Evolutionary conservation across 73 alveolate genomes (phyloP).

Genomic region (Effrenium voratum): DNA sequence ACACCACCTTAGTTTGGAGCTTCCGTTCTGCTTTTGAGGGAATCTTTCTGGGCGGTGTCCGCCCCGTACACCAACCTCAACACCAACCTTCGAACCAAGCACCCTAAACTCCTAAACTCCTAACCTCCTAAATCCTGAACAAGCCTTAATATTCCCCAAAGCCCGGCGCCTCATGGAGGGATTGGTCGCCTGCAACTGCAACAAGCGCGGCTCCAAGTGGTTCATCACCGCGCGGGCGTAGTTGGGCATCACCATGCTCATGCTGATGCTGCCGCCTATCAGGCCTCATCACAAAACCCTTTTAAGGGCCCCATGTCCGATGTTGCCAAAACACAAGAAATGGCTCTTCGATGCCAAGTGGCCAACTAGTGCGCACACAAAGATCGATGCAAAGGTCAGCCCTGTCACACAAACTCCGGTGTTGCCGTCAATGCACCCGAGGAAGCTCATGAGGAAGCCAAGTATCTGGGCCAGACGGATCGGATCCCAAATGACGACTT

Average conservation of each 20-base stretch:
- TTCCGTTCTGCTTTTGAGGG: too few relatives aligned
- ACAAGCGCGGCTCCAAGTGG: constrained; percentile 17
- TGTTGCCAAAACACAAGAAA: background rate
- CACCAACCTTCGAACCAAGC: background rate
- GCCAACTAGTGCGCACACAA: constrained; percentile 14
- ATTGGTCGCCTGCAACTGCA: constrained; percentile 18
- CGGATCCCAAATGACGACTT: too few relatives aligned
- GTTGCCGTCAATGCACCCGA: constrained; percentile 37
- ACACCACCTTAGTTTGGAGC: too few relatives aligned
- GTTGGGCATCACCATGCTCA: background rate
- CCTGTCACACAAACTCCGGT: constrained; percentile 56
- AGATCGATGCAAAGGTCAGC: constrained; percentile 38
- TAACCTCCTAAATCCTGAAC: background rate
- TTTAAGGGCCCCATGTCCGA: background rate
- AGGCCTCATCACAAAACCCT: background rate
- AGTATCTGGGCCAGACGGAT: too few relatives aligned
- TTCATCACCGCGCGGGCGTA: constrained; percentile 16
- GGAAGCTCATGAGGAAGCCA: constrained; percentile 71
- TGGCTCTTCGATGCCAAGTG: background rate
- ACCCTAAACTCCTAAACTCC: background rate
- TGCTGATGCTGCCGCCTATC: background rate
- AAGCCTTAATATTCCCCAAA: too few relatives aligned
- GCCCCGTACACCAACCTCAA: background rate
- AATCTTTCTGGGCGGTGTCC: background rate
- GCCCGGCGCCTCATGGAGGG: constrained; percentile 63